These are phyloP conservation scores for Huntiella omanensis DNA, from an alignment of 2,329 filamentous ascomycete genomes.

Conservation along the genomic window DNA sequence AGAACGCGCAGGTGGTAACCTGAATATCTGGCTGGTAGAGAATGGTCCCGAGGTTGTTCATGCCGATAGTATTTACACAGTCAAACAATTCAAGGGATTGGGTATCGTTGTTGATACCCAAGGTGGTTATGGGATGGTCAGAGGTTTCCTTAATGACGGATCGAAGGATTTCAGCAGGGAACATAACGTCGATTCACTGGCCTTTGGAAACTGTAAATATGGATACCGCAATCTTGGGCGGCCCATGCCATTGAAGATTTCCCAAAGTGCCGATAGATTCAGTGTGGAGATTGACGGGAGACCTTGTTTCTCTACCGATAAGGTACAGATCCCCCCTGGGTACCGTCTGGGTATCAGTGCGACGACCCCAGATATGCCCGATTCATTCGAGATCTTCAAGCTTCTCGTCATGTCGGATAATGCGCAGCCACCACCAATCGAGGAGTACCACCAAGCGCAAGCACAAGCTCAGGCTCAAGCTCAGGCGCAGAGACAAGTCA, in stretches of 20 bases:
- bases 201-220: constrained; percentile 86
- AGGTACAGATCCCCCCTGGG: constrained; percentile 58
- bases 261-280: constrained; percentile 44
- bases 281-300: constrained; percentile 64
- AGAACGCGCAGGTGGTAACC: constrained; percentile 69
- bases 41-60: constrained; percentile 47
- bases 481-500: constrained; percentile 15
- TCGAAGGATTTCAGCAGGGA: constrained; percentile 59
- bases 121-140: constrained; percentile 57
- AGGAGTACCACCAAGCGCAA: constrained; percentile 10
- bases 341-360: constrained; percentile 80
- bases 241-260: constrained; percentile 59
- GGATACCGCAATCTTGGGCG: constrained; percentile 80
- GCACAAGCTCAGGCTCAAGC: constrained; percentile 16
- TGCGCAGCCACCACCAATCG: constrained; percentile 17
- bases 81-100: constrained; percentile 73
- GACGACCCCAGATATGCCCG: constrained; percentile 73
- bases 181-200: constrained; percentile 60
- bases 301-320: constrained; percentile 66
- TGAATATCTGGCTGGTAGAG: constrained; percentile 81
- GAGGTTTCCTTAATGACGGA: constrained; percentile 90
- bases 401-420: constrained; percentile 50
- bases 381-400: constrained; percentile 89
- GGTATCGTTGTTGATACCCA: constrained; percentile 73
- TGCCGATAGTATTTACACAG: constrained; percentile 65